Evolutionary conservation across 2,329 filamentous ascomycete species (phyloP).

Genomic region (Diplocarpon mali): DNA sequence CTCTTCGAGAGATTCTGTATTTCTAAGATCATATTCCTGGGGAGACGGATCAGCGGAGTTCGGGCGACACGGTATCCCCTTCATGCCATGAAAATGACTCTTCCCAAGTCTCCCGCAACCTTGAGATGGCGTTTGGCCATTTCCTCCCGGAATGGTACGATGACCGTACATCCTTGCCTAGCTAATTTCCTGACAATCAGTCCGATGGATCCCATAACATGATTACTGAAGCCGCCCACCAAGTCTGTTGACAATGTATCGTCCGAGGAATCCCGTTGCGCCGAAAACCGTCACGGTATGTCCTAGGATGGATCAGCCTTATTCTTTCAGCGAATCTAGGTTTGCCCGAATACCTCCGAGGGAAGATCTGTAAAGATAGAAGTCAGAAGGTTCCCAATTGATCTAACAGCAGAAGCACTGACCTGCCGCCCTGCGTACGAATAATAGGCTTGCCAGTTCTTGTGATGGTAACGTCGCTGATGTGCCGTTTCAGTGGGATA

Average conservation of each 20-base stretch:
- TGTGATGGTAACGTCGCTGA: slow-evolving; percentile 85
- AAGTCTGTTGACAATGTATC: slow-evolving; percentile 94
- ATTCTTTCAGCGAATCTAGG: slow-evolving; percentile 2
- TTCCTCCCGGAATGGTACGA: slow-evolving; percentile 90
- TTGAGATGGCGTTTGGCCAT: slow-evolving; percentile 97
- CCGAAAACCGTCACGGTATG: slow-evolving; percentile 97
- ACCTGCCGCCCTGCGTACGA: slow-evolving; percentile 82
- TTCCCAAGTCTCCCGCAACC: slow-evolving; percentile 85
- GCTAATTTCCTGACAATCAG: slow-evolving; percentile 41
- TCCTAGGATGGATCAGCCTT: slow-evolving; percentile 40
- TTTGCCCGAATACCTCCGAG: slow-evolving; percentile 58
- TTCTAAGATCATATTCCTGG: slow-evolving; percentile 87
- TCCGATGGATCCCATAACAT: background rate
- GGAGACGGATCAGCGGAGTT: background rate
- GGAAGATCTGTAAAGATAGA: slow-evolving; percentile 49
- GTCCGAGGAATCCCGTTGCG: slow-evolving; percentile 87
- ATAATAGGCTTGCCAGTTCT: slow-evolving; percentile 93
- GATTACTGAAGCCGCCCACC: slow-evolving; percentile 38
- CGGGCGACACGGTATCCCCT: background rate
- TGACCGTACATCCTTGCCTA: slow-evolving; percentile 84
- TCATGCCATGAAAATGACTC: slow-evolving; percentile 69
- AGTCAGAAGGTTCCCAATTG: slow-evolving; percentile 24
- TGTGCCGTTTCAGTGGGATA: slow-evolving; percentile 38
- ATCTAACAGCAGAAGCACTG: slow-evolving; percentile 28
- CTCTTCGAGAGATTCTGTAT: slow-evolving; percentile 92